Conservation (phyloP, 352 stramenopile species). For the Phytophthora europaea region DNA sequence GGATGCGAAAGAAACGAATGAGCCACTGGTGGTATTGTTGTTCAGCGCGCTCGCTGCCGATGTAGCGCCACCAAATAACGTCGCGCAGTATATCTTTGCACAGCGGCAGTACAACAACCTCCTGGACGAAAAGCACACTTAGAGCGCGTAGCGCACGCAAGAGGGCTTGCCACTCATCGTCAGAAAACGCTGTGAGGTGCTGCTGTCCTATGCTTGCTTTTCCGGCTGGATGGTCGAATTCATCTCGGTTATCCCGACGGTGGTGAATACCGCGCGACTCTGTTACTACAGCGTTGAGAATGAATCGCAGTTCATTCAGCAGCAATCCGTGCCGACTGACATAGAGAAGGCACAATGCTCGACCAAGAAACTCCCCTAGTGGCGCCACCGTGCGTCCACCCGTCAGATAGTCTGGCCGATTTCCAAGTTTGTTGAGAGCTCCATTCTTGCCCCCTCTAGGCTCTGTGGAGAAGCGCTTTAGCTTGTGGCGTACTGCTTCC, state of each 20-base stretch:
- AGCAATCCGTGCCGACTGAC: slow-evolving; percentile 91
- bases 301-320: slow-evolving; percentile 87
- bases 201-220: slow-evolving; percentile 40
- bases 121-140: slow-evolving; percentile 84
- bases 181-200: slow-evolving; percentile 61
- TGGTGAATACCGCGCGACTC: slow-evolving; percentile 45
- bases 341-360: slow-evolving; percentile 89
- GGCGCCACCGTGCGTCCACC: slow-evolving; percentile 63
- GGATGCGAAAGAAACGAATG: slow-evolving; percentile 86
- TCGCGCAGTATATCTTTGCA: slow-evolving; percentile 91
- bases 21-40: slow-evolving; percentile 86
- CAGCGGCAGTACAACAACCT: slow-evolving; percentile 89
- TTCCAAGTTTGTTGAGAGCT: slow-evolving; percentile 13
- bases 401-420: slow-evolving; percentile 63
- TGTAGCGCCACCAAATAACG: slow-evolving; percentile 90
- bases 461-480: slow-evolving; percentile 37
- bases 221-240: slow-evolving; percentile 20
- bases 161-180: slow-evolving; percentile 78
- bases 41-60: slow-evolving; percentile 75
- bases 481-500: slow-evolving; percentile 16
- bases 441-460: slow-evolving; percentile 19
- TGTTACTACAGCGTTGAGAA: slow-evolving; percentile 68
- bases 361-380: slow-evolving; percentile 79
- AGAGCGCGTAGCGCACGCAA: slow-evolving; percentile 76
- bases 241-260: slow-evolving; percentile 23